Conservation (phyloP, 2,329 filamentous ascomycete genomes). For the Alternaria burnsii region DNA sequence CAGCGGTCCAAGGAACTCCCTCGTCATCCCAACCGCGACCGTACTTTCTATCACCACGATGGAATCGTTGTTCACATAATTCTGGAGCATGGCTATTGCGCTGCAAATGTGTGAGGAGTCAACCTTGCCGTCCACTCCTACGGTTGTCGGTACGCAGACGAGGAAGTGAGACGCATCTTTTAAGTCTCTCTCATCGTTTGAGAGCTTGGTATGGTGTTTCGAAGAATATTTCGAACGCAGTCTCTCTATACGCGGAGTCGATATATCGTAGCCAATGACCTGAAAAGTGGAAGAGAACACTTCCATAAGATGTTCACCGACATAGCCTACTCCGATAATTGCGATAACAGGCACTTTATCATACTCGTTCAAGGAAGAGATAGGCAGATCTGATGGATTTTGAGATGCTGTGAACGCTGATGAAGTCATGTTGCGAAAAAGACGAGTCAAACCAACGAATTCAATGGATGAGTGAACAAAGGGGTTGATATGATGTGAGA, state of each 20-base stretch:
- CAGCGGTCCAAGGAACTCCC: constrained; percentile 59
- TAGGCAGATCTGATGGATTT: background rate
- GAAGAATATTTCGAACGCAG: background rate
- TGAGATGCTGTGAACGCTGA: background rate
- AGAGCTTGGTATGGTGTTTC: constrained; percentile 1
- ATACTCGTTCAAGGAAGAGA: background rate
- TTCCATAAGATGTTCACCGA: constrained; percentile 60
- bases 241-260: constrained; percentile 8
- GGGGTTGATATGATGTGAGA: background rate
- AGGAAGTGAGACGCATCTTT: constrained; percentile 60
- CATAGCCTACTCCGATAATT: constrained; percentile 63
- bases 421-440: background rate
- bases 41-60: constrained; percentile 61
- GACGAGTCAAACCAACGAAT: background rate
- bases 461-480: background rate
- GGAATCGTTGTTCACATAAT: constrained; percentile 54
- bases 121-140: constrained; percentile 57
- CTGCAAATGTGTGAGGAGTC: constrained; percentile 58
- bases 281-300: constrained; percentile 54
- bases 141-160: constrained; percentile 62
- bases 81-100: constrained; percentile 55
- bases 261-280: constrained; percentile 53
- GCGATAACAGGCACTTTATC: constrained; percentile 33
- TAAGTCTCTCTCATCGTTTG: background rate
- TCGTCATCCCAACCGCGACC: constrained; percentile 64